phyloP scores from a whole-genome alignment of 1,284 basidiomycete genomes.

The Microbotryum intermedium region DNA sequence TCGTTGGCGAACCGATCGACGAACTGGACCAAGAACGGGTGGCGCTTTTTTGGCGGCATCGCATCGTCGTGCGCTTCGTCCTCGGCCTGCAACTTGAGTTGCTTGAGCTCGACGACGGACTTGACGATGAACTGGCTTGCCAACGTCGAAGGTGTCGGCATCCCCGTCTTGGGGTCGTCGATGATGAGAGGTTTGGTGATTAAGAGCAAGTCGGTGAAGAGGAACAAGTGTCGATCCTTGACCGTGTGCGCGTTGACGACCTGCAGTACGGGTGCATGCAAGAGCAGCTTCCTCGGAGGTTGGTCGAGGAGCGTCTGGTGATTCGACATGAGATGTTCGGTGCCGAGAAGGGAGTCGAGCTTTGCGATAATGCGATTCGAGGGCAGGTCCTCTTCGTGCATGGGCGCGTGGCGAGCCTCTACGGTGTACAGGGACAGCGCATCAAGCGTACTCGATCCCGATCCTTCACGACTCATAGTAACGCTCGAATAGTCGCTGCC shows the following conservation, averaged over 20 bases:
- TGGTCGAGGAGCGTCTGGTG: constrained; percentile 51
- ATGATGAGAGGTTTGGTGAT: constrained; percentile 51
- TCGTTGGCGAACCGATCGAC: constrained; percentile 47
- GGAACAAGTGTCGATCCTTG: constrained; percentile 90
- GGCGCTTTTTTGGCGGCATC: constrained; percentile 27
- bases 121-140: constrained; percentile 81
- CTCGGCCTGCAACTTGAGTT: constrained; percentile 56
- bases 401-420: not conserved
- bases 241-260: constrained; percentile 87
- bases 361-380: constrained; percentile 20
- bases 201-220: constrained; percentile 89
- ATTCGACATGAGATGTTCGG: not conserved
- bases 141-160: constrained; percentile 51
- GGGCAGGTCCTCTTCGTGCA: constrained; percentile 10
- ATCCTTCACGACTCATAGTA: not conserved
- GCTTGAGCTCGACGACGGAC: constrained; percentile 68
- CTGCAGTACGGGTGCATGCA: constrained; percentile 80
- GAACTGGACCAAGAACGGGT: constrained; percentile 31
- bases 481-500: not conserved
- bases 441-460: not conserved
- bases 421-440: not conserved
- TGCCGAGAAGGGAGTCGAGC: constrained; percentile 23
- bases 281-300: constrained; percentile 72
- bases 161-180: constrained; percentile 40
- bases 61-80: constrained; percentile 37